These are phyloP conservation scores for Xylaria sp. DNA, from an alignment of 2,329 filamentous ascomycete genomes.

Conservation along the genomic window DNA sequence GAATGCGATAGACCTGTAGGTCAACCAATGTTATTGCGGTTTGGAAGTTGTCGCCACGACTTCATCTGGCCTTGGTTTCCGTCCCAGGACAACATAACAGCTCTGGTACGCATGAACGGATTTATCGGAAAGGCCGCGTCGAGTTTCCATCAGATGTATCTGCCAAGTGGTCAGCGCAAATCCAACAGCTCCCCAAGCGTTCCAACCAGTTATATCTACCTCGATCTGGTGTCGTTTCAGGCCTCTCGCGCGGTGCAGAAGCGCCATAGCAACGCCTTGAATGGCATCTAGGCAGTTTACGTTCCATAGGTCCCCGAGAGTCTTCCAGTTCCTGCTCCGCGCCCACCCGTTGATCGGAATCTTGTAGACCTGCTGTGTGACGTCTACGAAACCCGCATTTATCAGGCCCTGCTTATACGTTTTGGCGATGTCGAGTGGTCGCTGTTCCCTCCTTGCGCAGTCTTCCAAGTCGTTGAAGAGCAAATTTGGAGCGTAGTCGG, in stretches of 20 bases:
- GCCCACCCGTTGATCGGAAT: conserved; percentile 63
- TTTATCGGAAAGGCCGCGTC: conserved; percentile 59
- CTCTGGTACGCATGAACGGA: conserved; percentile 61
- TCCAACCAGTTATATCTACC: conserved; percentile 48
- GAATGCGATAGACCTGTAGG: neutral
- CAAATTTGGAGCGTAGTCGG: conserved; percentile 52
- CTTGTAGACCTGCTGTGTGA: conserved; percentile 60
- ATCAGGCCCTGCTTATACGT: conserved; percentile 54
- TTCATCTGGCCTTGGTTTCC: conserved; percentile 59
- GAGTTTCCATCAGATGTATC: conserved; percentile 62
- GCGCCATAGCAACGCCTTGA: conserved; percentile 57
- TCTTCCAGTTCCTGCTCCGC: conserved; percentile 56
- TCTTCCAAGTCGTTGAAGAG: conserved; percentile 57
- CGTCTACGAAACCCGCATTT: conserved; percentile 66
- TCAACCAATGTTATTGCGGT: conserved; percentile 7
- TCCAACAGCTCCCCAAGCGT: neutral
- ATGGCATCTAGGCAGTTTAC: conserved; percentile 56
- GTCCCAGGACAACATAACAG: conserved; percentile 62
- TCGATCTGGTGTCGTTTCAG: conserved; percentile 61
- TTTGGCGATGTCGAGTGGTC: conserved; percentile 53
- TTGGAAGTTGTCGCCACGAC: conserved; percentile 10
- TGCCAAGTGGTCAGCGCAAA: conserved; percentile 40
- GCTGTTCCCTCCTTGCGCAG: conserved; percentile 53
- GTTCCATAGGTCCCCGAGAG: conserved; percentile 60
- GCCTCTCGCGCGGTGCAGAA: conserved; percentile 56